A percentile compares a stretch with the other conserved stretches of the same genome.
Evolutionary conservation across 192 early-diverging fungal species (phyloP).

Genomic region (Coemansia sp.): DNA sequence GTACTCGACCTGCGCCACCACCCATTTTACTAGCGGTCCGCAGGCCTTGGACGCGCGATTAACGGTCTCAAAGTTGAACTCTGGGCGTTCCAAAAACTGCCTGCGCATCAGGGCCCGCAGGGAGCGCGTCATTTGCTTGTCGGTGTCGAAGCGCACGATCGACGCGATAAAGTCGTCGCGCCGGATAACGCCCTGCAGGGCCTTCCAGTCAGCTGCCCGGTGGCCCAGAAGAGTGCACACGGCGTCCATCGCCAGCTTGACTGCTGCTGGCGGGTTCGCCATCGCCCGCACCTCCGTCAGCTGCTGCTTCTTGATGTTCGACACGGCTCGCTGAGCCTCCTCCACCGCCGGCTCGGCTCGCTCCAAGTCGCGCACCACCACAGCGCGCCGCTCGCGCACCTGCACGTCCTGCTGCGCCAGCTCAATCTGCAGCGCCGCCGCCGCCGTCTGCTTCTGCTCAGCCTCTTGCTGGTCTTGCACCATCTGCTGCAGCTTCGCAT

Average conservation of each 20-base stretch:
- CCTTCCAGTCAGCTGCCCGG: constrained; percentile 86
- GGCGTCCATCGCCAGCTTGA: constrained; percentile 96
- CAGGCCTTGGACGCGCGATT: constrained; percentile 97
- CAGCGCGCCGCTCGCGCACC: constrained; percentile 74
- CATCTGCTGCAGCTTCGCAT: constrained; percentile 95
- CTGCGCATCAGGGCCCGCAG: constrained; percentile 80
- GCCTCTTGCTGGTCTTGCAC: constrained; percentile 92
- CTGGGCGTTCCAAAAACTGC: constrained; percentile 78
- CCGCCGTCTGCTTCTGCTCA: constrained; percentile 81
- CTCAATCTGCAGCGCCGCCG: constrained; percentile 73
- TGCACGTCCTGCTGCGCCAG: constrained; percentile 69
- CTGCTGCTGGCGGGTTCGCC: constrained; percentile 93
- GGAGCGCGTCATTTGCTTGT: constrained; percentile 68
- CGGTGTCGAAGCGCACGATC: constrained; percentile 96
- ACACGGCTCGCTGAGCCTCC: constrained; percentile 93
- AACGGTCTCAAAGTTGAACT: constrained; percentile 93
- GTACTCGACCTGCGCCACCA: constrained; percentile 92
- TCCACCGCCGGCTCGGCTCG: constrained; percentile 94
- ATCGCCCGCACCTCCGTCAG: constrained; percentile 95
- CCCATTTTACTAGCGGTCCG: constrained; percentile 98
- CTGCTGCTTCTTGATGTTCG: constrained; percentile 94
- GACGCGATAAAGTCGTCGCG: constrained; percentile 96
- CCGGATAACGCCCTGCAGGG: constrained; percentile 83
- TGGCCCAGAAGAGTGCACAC: constrained; percentile 94
- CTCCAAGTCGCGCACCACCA: constrained; percentile 89